Percentiles rank a stretch among this genome's conserved stretches.
Evolutionary conservation across 1,139 yeast genomes (phyloP).

Genomic region (Nakaseomyces kungkrabaensis): DNA sequence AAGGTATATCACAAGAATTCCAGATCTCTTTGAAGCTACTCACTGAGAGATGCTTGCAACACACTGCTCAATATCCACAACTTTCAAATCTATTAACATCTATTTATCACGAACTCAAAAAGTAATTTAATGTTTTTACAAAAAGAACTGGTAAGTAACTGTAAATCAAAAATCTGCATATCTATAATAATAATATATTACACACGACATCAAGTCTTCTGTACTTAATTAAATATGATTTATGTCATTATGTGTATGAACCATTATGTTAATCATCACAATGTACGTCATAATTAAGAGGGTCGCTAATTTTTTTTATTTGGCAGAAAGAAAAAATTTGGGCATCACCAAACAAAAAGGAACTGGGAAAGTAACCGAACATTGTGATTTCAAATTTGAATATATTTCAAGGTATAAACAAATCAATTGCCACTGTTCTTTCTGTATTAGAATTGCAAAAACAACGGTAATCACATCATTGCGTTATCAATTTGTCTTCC

Average conservation of each 20-base stretch:
- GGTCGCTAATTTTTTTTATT: neutral
- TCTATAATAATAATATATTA: too few relatives aligned
- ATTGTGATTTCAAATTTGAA: neutral
- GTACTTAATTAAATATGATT: too few relatives aligned
- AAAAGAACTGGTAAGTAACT: neutral
- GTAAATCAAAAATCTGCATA: too few relatives aligned
- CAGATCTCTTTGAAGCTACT: slow-evolving; percentile 22
- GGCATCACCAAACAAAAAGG: neutral
- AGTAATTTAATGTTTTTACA: slow-evolving; percentile 1
- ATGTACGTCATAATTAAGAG: neutral
- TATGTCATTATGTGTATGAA: too few relatives aligned
- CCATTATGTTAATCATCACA: neutral
- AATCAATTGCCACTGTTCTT: too few relatives aligned
- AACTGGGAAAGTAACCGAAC: neutral
- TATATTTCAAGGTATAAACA: too few relatives aligned
- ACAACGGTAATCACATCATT: too few relatives aligned
- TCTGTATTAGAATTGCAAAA: too few relatives aligned
- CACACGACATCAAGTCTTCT: too few relatives aligned
- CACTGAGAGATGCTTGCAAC: slow-evolving; percentile 20
- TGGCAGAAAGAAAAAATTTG: neutral
- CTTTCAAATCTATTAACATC: slow-evolving; percentile 11
- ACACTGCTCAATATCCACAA: slow-evolving; percentile 10
- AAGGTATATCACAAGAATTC: slow-evolving; percentile 22
- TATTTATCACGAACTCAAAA: slow-evolving; percentile 2
- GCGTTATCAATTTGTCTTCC: too few relatives aligned